Evolutionary conservation across 768 basidiomycete genomes (phyloP).

Genomic region (Phlebiopsis gigantea): DNA sequence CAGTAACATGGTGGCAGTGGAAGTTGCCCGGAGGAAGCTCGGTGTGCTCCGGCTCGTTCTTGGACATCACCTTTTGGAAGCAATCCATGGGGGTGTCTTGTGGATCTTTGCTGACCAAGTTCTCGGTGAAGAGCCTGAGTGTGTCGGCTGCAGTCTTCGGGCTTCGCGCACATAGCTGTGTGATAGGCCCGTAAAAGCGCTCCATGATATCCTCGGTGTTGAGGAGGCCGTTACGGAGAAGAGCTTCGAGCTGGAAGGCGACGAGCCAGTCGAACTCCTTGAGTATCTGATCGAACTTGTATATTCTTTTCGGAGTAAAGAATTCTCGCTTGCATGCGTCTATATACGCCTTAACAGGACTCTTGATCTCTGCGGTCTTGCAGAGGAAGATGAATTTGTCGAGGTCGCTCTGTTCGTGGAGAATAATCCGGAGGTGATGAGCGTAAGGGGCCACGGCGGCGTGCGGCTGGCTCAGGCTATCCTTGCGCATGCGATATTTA

Average conservation of each 20-base stretch:
- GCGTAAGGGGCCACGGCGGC: constrained; percentile 60
- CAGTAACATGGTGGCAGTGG: constrained; percentile 68
- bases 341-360: constrained; percentile 31
- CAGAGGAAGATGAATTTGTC: constrained; percentile 51
- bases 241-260: constrained; percentile 72
- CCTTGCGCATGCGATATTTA: constrained; percentile 54
- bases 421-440: constrained; percentile 59
- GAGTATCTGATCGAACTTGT: constrained; percentile 40
- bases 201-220: constrained; percentile 51
- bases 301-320: constrained; percentile 44
- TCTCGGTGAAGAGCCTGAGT: constrained; percentile 50
- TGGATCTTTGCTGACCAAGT: constrained; percentile 38
- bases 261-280: constrained; percentile 53
- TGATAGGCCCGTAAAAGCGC: constrained; percentile 39
- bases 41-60: constrained; percentile 15
- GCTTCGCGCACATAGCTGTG: constrained; percentile 29
- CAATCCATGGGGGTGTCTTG: constrained; percentile 39
- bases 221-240: constrained; percentile 58
- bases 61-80: constrained; percentile 34
- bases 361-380: constrained; percentile 37
- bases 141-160: constrained; percentile 38
- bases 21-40: constrained; percentile 37
- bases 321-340: constrained; percentile 46
- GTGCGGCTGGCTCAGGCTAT: constrained; percentile 55
- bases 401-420: constrained; percentile 48